Evolutionary conservation across 176 grass and related monocot genomes (phyloP).

Genomic region (Eragrostis nindensis): DNA sequence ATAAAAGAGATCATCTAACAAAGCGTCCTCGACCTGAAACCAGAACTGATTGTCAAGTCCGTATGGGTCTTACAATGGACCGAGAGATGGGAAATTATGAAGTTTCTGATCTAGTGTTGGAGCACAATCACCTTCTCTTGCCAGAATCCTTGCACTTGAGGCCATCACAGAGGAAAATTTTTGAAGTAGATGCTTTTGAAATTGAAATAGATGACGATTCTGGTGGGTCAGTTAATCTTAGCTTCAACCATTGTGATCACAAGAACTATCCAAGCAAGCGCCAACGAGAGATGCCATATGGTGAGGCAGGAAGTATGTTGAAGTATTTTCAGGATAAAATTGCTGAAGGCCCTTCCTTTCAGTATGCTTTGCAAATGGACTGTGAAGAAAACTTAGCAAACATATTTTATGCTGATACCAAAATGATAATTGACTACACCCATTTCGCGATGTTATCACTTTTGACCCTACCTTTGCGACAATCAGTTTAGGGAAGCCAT

Average conservation of each 20-base stretch:
- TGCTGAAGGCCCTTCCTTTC: neutral
- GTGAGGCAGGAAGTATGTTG: neutral
- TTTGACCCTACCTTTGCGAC: too few species aligned
- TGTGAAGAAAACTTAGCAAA: too few species aligned
- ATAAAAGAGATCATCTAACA: neutral
- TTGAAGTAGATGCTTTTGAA: neutral
- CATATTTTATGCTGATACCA: too few species aligned
- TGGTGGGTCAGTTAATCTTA: neutral
- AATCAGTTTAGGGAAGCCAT: too few species aligned
- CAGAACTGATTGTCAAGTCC: neutral
- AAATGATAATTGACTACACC: too few species aligned
- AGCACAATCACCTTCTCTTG: neutral
- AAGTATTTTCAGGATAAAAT: neutral
- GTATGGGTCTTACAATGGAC: neutral
- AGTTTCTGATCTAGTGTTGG: neutral
- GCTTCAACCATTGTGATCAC: neutral
- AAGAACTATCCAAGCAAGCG: neutral
- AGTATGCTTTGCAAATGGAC: neutral
- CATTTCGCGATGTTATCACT: too few species aligned
- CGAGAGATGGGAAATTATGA: neutral
- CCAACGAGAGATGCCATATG: neutral
- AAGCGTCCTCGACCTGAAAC: constrained; percentile 5
- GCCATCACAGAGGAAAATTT: neutral
- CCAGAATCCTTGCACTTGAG: neutral
- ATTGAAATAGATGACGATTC: neutral